Conservation (phyloP, 1,139 yeast genomes). For the Casaregolazyma suthepensis region DNA sequence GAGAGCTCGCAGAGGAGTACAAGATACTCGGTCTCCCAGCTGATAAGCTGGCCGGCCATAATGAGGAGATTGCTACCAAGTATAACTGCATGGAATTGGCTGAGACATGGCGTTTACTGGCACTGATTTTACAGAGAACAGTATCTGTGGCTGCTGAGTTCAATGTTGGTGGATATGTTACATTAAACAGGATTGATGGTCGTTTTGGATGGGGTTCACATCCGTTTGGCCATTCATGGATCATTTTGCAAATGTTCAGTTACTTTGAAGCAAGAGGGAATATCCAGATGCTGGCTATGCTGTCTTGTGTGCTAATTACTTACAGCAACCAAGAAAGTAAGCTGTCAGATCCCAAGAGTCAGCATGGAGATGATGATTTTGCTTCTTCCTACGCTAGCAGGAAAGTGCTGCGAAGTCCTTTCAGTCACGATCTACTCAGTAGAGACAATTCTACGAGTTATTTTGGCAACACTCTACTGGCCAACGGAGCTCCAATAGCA, state of each 20-base stretch:
- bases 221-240: conserved; percentile 73
- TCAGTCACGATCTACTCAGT: conserved; percentile 15
- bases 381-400: background rate
- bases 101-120: conserved; percentile 67
- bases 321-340: conserved; percentile 1
- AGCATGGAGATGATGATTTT: background rate
- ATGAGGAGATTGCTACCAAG: conserved; percentile 64
- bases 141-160: conserved; percentile 8
- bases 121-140: conserved; percentile 21
- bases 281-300: conserved; percentile 85
- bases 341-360: background rate
- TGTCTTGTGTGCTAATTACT: conserved; percentile 55
- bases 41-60: conserved; percentile 58
- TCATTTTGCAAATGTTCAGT: conserved; percentile 55
- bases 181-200: conserved; percentile 4
- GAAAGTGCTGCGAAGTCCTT: conserved; percentile 12
- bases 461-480: conserved; percentile 8
- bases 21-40: conserved; percentile 63
- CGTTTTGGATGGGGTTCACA: conserved; percentile 64
- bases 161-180: background rate
- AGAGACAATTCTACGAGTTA: conserved; percentile 15
- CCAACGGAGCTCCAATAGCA: conserved; percentile 13
- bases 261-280: conserved; percentile 63
- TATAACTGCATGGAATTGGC: conserved; percentile 59
- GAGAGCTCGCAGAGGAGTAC: conserved; percentile 73